Evolutionary conservation across 1,284 basidiomycete genomes (phyloP).

Genomic region (Cryptococcus sp.): DNA sequence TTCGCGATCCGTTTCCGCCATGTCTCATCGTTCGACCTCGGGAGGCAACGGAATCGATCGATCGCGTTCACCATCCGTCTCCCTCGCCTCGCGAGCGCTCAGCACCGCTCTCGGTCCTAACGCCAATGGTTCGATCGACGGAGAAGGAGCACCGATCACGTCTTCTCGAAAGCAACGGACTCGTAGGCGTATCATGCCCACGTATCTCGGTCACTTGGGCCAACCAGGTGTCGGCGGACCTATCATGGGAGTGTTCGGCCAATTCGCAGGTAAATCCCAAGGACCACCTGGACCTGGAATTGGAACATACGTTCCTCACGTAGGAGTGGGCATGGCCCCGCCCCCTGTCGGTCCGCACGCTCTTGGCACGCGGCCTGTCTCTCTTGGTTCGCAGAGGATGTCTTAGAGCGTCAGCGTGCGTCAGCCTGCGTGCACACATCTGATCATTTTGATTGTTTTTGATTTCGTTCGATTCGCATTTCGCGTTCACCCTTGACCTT

Average conservation of each 20-base stretch:
- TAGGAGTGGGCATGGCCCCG: conserved; percentile 35
- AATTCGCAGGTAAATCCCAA: conserved; percentile 21
- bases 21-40: conserved; percentile 15
- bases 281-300: not conserved
- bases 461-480: not conserved
- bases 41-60: conserved; percentile 23
- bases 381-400: not conserved
- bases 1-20: conserved; percentile 31
- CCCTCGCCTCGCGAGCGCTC: conserved; percentile 46
- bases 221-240: conserved; percentile 48
- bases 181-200: conserved; percentile 49
- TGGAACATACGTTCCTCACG: conserved; percentile 8
- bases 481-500: not conserved
- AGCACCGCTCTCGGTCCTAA: conserved; percentile 38
- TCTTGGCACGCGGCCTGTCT: not conserved
- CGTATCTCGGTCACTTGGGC: conserved; percentile 46
- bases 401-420: conserved; percentile 3
- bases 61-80: conserved; percentile 47
- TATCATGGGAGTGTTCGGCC: conserved; percentile 39
- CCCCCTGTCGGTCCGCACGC: conserved; percentile 15
- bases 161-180: conserved; percentile 38
- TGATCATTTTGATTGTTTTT: not conserved
- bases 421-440: not conserved
- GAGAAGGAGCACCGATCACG: not conserved
- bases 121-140: conserved; percentile 20